Conservation (phyloP, 108 stramenopile genomes). For the Fistulifera solaris region DNA sequence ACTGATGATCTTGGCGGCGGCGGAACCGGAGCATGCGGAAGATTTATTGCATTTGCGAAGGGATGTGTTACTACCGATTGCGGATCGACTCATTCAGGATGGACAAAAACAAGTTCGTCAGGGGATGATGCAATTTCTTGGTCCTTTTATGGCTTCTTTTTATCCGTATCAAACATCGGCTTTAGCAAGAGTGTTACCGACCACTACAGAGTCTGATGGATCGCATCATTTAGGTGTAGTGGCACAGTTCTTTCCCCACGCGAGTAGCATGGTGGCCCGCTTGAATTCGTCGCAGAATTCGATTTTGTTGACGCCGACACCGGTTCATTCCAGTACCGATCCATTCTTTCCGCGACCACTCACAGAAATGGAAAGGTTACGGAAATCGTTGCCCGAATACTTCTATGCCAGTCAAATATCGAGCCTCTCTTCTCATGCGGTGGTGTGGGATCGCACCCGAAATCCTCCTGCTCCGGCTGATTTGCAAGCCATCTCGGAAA, state of each 20-base stretch:
- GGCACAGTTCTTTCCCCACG: conserved; percentile 82
- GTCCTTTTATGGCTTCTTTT: conserved; percentile 77
- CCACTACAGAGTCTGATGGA: conserved; percentile 38
- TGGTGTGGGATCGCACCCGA: conserved; percentile 32
- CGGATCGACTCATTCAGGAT: conserved; percentile 58
- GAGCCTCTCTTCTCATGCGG: conserved; percentile 29
- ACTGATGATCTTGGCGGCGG: conserved; percentile 39
- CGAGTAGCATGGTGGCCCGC: conserved; percentile 73
- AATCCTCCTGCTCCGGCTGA: conserved; percentile 52
- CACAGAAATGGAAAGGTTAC: conserved; percentile 14
- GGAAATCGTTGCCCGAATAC: conserved; percentile 30
- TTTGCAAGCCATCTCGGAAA: conserved; percentile 38
- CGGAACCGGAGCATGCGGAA: not conserved
- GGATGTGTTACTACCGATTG: conserved; percentile 53
- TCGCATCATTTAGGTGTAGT: conserved; percentile 52
- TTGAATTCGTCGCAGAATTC: conserved; percentile 44
- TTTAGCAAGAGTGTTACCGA: conserved; percentile 28
- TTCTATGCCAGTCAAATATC: conserved; percentile 30
- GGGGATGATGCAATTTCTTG: conserved; percentile 87
- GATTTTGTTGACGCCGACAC: conserved; percentile 36
- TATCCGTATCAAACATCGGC: conserved; percentile 61
- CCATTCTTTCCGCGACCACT: conserved; percentile 3
- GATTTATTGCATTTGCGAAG: conserved; percentile 34
- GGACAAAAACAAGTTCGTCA: conserved; percentile 66
- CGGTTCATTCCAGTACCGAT: conserved; percentile 26